Evolutionary conservation across 1,284 basidiomycete genomes (phyloP).

Genomic region (Amylostereum areolatum): DNA sequence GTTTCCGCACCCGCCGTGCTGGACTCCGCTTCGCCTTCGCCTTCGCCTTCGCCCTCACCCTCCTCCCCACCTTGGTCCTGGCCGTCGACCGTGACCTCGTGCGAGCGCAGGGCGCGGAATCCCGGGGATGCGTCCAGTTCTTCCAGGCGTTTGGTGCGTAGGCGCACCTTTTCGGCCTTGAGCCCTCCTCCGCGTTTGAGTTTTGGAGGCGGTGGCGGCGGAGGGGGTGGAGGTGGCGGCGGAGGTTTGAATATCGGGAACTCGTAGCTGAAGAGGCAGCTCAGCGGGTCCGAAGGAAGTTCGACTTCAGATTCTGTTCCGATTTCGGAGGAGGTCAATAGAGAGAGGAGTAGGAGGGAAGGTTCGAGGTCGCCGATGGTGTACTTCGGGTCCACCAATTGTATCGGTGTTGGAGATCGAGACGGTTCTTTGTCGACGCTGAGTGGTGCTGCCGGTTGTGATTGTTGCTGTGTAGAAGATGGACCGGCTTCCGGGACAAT

Average conservation of each 20-base stretch:
- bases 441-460: too few relatives aligned
- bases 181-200: conserved; percentile 7
- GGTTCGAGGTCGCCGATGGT: conserved; percentile 70
- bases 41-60: conserved; percentile 4
- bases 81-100: conserved; percentile 23
- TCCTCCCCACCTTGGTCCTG: conserved; percentile 17
- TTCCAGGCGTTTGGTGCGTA: conserved; percentile 6
- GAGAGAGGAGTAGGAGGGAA: conserved; percentile 44
- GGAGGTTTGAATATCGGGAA: conserved; percentile 55
- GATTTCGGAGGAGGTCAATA: conserved; percentile 51
- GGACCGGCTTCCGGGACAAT: too few relatives aligned
- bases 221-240: conserved; percentile 36
- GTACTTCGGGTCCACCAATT: background rate
- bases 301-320: conserved; percentile 46
- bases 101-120: conserved; percentile 22
- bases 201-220: conserved; percentile 8
- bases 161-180: conserved; percentile 10
- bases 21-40: conserved; percentile 6
- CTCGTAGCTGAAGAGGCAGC: conserved; percentile 64
- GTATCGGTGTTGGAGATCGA: too few relatives aligned
- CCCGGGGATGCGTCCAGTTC: conserved; percentile 18
- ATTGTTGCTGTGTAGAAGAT: too few relatives aligned
- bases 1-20: conserved; percentile 5
- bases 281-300: conserved; percentile 53
- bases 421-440: too few relatives aligned